Evolutionary conservation across 768 basidiomycete genomes (phyloP), one percentile per base, ranked within the genome.

Genomic region (Leucosporidium yakuticum): DNA sequence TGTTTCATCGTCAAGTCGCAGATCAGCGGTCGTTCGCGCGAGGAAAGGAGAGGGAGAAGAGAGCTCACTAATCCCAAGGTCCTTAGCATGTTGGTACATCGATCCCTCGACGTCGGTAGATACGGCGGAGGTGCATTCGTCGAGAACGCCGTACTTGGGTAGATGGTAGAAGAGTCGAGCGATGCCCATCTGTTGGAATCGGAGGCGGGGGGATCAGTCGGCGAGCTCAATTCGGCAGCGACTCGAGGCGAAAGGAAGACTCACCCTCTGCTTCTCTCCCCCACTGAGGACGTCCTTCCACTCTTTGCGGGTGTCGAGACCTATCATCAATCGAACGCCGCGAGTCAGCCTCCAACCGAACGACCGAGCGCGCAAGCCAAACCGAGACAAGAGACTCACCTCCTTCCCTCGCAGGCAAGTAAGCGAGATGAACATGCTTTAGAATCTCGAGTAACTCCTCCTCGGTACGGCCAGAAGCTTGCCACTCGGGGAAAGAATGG

Each of bases 91-190:
- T 21, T 57, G 89, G 80, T 97, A 98, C 90, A 98, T 93, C 71
- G 85, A 82, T 0, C 93, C 93, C 77, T 98, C 94, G 27, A 97
- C 93, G 76, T 98, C 95, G 69, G 89, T 90, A 19, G 91, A 94
- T 15, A 98, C 91, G 1, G 94, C 95, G 64, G 89, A 91, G 9
- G 94, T 97, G 78, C 92, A 96, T 76, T 98, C 93, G 79, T 94
- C 91, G 68, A 94, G 80, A 20, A 95, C 83, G 0, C 87, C 91
- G 78, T 88, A 94, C 77, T 84, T 85, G 2, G 91, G 91, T 39
- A 82, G 79, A 77, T 91, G 90, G 78, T 91, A 94, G 77, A 97
- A 90, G 23, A 94, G 87, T n/a, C 94, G 83, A 11, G 93, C 91
- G 83, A 97, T 85, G 0, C 85, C 88, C 89, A 97, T 93, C 85